Evolutionary conservation across 2,329 filamentous ascomycete species (phyloP), one percentile per base, ranked within the genome.

Genomic region (Davidsoniella neocaledoniae): DNA sequence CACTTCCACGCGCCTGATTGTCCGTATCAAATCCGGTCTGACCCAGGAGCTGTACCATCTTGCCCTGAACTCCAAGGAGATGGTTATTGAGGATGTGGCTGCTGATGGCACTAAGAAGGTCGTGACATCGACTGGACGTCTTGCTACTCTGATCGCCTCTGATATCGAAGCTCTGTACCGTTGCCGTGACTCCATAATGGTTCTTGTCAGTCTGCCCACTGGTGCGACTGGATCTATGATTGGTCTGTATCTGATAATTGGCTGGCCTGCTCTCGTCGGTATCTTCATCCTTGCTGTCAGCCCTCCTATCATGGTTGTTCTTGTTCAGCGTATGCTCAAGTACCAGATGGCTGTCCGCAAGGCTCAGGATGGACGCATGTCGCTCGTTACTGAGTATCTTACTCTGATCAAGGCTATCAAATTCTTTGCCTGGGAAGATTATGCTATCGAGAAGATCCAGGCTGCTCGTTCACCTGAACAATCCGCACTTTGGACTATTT

Each of bases 351-450:
- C 67, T n/a, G 70, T 74, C 44, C 71, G 73, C 54, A 67, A 68
- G 49, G 70, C 73, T 19, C 74, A 76, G 44, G 74, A 78, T 57
- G 64, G 66, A 14, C 70, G 75, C 23, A 72, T 78, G 49, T 76
- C 73, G 1, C 66, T 73, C 17, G 69, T 77, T 16, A 71, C 73
- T 1, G 74, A 78, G 56, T 77, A 76, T 55, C 64, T 78, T 23
- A 62, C 67, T 23, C 75, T 74, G 6, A 76, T 78, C 50, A 68
- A 71, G 9, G 72, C 71, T 14, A 69, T 78, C 60, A 78, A 78
- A 56, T 77, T 76, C 55, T 77, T 78, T 58, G 71, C 71, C 2
- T 78, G 74, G 75, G 74, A 78, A 56, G 65, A 68, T 16, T 66
- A 70, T 29, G 68, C 74, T 54, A 66, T 68, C 9, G 62, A 68